phyloP scores from a whole-genome alignment of 352 stramenopile genomes.

The Blastocystis sp. region DNA sequence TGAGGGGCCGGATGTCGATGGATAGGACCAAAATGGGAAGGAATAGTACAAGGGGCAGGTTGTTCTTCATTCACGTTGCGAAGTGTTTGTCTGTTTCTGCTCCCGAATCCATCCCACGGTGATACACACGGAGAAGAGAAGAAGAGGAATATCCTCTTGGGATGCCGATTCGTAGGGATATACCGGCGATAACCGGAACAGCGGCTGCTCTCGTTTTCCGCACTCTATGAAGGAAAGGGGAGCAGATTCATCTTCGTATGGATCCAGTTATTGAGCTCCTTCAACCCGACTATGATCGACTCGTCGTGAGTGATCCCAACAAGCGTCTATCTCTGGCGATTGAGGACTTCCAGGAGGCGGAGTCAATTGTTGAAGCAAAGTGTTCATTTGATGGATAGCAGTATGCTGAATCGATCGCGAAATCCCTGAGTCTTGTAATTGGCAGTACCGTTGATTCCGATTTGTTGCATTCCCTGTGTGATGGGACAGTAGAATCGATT shows the following conservation, averaged over 20 bases:
- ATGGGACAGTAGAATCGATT: conserved; percentile 10
- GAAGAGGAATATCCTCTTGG: background rate
- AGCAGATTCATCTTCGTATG: background rate
- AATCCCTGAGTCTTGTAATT: conserved; percentile 32
- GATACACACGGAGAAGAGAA: background rate
- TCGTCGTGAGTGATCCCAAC: background rate
- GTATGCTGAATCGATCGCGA: conserved; percentile 18
- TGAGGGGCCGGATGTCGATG: background rate
- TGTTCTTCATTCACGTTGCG: background rate
- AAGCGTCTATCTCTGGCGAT: conserved; percentile 28
- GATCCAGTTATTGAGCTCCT: conserved; percentile 32
- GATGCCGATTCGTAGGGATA: background rate
- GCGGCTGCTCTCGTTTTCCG: too few species aligned
- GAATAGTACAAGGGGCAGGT: background rate
- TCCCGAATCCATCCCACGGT: background rate
- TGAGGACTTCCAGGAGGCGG: conserved; percentile 32
- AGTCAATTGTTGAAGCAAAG: background rate
- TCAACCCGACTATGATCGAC: conserved; percentile 18
- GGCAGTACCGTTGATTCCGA: background rate
- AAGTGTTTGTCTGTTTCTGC: background rate
- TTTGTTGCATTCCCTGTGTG: conserved; percentile 1
- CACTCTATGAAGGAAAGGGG: background rate
- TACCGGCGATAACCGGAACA: background rate
- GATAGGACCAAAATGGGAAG: background rate
- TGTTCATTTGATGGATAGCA: background rate